Percentiles rank a stretch among this genome's conserved stretches.
These are phyloP conservation scores for Calocera viscosa DNA, from an alignment of 768 basidiomycete species.

Conservation along the genomic window DNA sequence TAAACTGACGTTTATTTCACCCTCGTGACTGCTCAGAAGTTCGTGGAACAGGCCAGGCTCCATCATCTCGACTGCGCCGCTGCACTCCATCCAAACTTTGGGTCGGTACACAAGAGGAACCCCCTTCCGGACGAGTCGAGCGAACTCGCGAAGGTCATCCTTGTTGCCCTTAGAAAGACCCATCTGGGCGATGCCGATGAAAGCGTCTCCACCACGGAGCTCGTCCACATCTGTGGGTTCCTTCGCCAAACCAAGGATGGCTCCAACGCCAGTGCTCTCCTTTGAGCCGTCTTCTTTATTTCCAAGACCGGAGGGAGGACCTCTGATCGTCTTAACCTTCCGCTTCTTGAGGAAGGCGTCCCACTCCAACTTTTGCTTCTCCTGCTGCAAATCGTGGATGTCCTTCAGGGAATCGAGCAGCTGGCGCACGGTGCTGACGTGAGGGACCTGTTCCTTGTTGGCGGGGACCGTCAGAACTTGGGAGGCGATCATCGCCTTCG, in stretches of 20 bases:
- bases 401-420: conserved; percentile 64
- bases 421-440: conserved; percentile 50
- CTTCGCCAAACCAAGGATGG: conserved; percentile 53
- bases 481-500: neutral
- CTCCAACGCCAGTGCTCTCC: conserved; percentile 38
- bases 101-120: conserved; percentile 80
- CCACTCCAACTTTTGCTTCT: conserved; percentile 64
- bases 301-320: conserved; percentile 13
- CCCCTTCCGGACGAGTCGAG: conserved; percentile 65
- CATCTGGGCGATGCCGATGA: conserved; percentile 85
- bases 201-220: conserved; percentile 63
- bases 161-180: conserved; percentile 50
- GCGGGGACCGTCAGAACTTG: neutral
- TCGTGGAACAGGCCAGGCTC: conserved; percentile 87
- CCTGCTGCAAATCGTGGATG: conserved; percentile 72
- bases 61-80: conserved; percentile 78
- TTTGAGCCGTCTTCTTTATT: conserved; percentile 18
- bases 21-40: conserved; percentile 40
- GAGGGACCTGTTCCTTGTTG: neutral
- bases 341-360: conserved; percentile 65
- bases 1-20: conserved; percentile 26
- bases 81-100: conserved; percentile 88
- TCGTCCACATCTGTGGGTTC: conserved; percentile 44
- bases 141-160: conserved; percentile 69
- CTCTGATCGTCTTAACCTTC: conserved; percentile 30